Evolutionary conservation across 202 grass and related monocot species (phyloP).

Genomic region (Musa balbisiana): DNA sequence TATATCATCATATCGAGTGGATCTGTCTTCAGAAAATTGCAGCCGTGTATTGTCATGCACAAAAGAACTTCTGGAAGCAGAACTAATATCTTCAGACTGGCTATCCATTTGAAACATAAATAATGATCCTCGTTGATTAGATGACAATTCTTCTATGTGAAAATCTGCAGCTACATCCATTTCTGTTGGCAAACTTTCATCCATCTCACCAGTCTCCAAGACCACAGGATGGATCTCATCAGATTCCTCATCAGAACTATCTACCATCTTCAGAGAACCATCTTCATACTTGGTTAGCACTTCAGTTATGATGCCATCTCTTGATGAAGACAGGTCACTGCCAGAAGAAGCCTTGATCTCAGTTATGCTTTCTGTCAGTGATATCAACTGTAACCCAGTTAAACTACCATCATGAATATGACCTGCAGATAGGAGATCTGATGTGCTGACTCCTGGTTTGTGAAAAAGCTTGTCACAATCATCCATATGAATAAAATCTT

Average conservation of each 20-base stretch:
- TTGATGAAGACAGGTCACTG: constrained; percentile 18
- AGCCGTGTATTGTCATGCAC: neutral
- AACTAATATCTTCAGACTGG: constrained; percentile 26
- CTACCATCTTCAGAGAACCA: constrained; percentile 28
- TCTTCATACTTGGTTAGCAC: constrained; percentile 9
- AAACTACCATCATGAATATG: constrained; percentile 24
- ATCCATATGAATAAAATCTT: neutral
- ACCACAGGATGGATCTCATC: constrained; percentile 62
- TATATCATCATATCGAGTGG: constrained; percentile 12
- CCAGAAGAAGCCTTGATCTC: constrained; percentile 9
- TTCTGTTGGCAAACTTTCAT: constrained; percentile 67
- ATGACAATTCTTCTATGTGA: constrained; percentile 33
- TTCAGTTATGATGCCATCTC: neutral
- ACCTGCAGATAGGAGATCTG: constrained; percentile 8
- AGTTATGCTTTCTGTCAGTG: constrained; percentile 23
- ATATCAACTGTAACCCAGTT: constrained; percentile 27
- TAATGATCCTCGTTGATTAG: constrained; percentile 27
- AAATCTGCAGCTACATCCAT: constrained; percentile 71
- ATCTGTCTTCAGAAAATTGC: constrained; percentile 10
- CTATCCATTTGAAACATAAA: constrained; percentile 20
- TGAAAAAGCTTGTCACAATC: neutral
- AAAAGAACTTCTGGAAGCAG: constrained; percentile 21
- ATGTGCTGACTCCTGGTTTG: constrained; percentile 16
- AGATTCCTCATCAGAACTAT: constrained; percentile 66
- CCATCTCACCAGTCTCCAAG: constrained; percentile 43